A percentile compares a stretch with the other conserved stretches of the same genome.
Evolutionary conservation across 1,284 basidiomycete species (phyloP).

Genomic region (Fomitopsis pinicola): DNA sequence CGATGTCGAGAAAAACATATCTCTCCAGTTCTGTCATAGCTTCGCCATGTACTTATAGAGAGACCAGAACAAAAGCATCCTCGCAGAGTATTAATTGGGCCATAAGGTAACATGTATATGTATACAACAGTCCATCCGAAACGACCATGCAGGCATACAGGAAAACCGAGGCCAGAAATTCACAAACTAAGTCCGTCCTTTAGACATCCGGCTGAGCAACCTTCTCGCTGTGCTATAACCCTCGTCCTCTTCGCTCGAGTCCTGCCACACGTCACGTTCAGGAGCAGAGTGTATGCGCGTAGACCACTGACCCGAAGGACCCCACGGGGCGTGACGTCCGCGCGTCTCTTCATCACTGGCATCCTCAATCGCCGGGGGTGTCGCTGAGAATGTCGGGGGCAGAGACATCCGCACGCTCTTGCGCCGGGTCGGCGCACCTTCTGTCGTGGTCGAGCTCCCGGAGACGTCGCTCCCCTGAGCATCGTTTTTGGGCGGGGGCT

Average conservation of each 20-base stretch:
- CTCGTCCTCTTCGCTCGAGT: slow-evolving; percentile 71
- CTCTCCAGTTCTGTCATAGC: neutral
- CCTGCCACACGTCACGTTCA: slow-evolving; percentile 53
- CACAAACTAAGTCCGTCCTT: slow-evolving; percentile 24
- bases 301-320: slow-evolving; percentile 20
- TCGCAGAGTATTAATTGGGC: too few species aligned
- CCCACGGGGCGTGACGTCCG: slow-evolving; percentile 19
- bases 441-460: slow-evolving; percentile 17
- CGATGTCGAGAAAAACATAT: neutral
- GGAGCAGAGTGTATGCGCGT: slow-evolving; percentile 21
- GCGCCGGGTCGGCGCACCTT: slow-evolving; percentile 35
- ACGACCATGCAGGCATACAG: neutral
- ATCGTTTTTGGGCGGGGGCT: slow-evolving; percentile 21
- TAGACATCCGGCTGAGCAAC: slow-evolving; percentile 40
- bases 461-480: slow-evolving; percentile 23
- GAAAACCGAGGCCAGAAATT: neutral
- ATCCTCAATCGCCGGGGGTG: slow-evolving; percentile 60
- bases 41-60: neutral
- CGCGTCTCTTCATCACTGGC: slow-evolving; percentile 34
- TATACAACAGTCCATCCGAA: neutral
- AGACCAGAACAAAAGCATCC: too few species aligned
- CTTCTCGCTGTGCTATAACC: slow-evolving; percentile 55
- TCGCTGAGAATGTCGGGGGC: slow-evolving; percentile 65
- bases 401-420: slow-evolving; percentile 75
- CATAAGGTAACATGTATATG: neutral